Percentiles rank a stretch among this genome's conserved stretches.
These are phyloP conservation scores for Sporothrix mexicana DNA, from an alignment of 2,329 filamentous ascomycete genomes.

Conservation along the genomic window DNA sequence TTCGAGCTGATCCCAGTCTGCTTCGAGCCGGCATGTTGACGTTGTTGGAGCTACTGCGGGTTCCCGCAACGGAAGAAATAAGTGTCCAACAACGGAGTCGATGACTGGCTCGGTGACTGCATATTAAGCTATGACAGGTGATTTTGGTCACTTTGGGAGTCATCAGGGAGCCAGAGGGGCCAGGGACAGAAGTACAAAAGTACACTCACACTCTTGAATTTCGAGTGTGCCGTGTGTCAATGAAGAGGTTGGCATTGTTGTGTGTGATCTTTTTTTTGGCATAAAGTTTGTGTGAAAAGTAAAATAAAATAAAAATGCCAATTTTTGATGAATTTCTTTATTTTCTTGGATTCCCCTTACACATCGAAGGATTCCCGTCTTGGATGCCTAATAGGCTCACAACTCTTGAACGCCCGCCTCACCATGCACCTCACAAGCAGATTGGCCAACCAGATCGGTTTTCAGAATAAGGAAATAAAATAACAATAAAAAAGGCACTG, in stretches of 20 bases:
- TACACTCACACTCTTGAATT: not conserved
- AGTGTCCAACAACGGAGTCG: not conserved
- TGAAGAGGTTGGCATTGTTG: not conserved
- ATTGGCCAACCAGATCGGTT: not conserved
- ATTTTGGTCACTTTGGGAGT: not conserved
- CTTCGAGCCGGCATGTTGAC: not conserved
- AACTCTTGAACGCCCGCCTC: not conserved
- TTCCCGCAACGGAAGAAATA: conserved; percentile 4
- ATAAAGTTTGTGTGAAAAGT: not conserved
- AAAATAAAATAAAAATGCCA: not conserved
- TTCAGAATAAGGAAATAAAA: not conserved
- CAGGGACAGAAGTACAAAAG: not conserved
- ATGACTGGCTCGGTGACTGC: not conserved
- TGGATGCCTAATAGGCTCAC: conserved; percentile 22
- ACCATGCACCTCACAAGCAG: not conserved
- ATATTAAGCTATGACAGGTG: not conserved
- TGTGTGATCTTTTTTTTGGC: not conserved
- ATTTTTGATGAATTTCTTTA: not conserved
- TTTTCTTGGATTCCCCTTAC: not conserved
- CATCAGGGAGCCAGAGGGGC: not conserved
- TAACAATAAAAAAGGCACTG: too few relatives aligned
- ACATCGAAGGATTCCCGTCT: not conserved
- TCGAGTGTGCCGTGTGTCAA: not conserved
- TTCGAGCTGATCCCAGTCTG: not conserved
- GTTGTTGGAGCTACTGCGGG: conserved; percentile 14